Conservation (phyloP, 768 basidiomycete genomes). For the Kwoniella mangroviensis region DNA sequence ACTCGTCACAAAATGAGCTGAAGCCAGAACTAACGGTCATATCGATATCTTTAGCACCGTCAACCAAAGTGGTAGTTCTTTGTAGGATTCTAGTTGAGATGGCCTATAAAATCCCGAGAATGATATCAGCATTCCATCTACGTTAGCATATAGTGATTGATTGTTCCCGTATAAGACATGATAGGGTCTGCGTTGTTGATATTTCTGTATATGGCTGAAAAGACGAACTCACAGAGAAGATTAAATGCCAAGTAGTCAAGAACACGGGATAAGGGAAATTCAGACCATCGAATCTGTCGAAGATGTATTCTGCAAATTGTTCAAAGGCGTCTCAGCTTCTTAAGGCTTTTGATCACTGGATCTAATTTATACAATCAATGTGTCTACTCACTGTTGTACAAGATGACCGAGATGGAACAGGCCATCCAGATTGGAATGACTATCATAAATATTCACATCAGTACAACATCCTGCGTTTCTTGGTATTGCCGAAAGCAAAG, state of each 20-base stretch:
- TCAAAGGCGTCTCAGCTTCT: too few relatives aligned
- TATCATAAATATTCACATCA: slow-evolving; percentile 16
- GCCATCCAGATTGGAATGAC: slow-evolving; percentile 86
- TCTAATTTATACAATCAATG: too few relatives aligned
- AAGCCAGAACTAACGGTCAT: slow-evolving; percentile 63
- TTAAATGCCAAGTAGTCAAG: slow-evolving; percentile 83
- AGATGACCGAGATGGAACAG: slow-evolving; percentile 85
- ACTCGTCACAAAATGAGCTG: neutral
- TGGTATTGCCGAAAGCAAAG: neutral
- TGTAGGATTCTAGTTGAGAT: slow-evolving; percentile 52
- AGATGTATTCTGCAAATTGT: slow-evolving; percentile 49
- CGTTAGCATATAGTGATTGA: too few relatives aligned
- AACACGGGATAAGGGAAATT: slow-evolving; percentile 90
- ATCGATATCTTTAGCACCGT: slow-evolving; percentile 60
- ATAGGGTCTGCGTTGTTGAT: neutral
- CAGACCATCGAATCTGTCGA: slow-evolving; percentile 61
- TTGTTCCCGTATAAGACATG: neutral
- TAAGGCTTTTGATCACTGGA: too few relatives aligned
- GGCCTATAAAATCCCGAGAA: slow-evolving; percentile 30
- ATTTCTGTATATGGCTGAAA: too few relatives aligned
- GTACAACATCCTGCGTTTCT: neutral
- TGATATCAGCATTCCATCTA: too few relatives aligned
- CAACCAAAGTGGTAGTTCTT: slow-evolving; percentile 55
- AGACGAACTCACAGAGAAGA: slow-evolving; percentile 64
- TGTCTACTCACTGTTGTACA: slow-evolving; percentile 91